phyloP scores from a whole-genome alignment of 192 early-diverging fungal genomes.

The Linderina pennispora region DNA sequence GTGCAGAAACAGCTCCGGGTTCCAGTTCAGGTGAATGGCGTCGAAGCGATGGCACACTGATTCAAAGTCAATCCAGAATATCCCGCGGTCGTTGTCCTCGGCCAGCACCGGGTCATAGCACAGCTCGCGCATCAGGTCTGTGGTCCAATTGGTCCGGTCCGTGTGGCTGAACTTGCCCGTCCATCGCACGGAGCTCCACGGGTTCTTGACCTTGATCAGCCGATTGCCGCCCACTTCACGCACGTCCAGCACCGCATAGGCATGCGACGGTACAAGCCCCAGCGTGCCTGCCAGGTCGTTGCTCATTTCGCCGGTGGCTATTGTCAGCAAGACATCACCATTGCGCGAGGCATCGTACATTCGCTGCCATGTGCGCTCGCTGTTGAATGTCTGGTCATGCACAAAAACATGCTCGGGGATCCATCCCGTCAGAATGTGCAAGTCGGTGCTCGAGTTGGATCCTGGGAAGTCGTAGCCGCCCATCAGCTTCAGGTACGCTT shows the following conservation, averaged over 20 bases:
- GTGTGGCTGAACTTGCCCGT: slow-evolving; percentile 67
- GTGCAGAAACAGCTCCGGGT: slow-evolving; percentile 67
- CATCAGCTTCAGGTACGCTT: slow-evolving; percentile 94
- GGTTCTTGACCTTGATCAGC: slow-evolving; percentile 84
- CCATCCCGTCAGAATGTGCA: slow-evolving; percentile 89
- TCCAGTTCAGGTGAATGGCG: slow-evolving; percentile 89
- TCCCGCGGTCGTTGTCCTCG: slow-evolving; percentile 66
- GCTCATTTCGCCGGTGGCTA: slow-evolving; percentile 76
- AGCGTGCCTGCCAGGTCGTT: slow-evolving; percentile 56
- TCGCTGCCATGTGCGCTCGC: slow-evolving; percentile 65
- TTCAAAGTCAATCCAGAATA: slow-evolving; percentile 86
- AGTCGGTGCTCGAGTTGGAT: slow-evolving; percentile 89
- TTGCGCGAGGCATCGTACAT: slow-evolving; percentile 58
- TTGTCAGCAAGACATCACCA: slow-evolving; percentile 74
- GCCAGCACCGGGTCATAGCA: slow-evolving; percentile 67
- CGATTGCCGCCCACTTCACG: slow-evolving; percentile 55
- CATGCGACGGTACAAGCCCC: slow-evolving; percentile 84
- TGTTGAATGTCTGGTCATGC: slow-evolving; percentile 56
- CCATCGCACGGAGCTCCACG: slow-evolving; percentile 89
- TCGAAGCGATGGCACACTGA: slow-evolving; percentile 74
- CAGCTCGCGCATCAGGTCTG: slow-evolving; percentile 55
- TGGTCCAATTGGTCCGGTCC: slow-evolving; percentile 63
- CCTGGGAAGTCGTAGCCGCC: slow-evolving; percentile 95
- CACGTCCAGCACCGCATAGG: slow-evolving; percentile 76
- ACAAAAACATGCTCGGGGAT: slow-evolving; percentile 90